Base-by-base conservation (phyloP, 495 filamentous ascomycete species). In the Aspergillus bertholletiae region DNA sequence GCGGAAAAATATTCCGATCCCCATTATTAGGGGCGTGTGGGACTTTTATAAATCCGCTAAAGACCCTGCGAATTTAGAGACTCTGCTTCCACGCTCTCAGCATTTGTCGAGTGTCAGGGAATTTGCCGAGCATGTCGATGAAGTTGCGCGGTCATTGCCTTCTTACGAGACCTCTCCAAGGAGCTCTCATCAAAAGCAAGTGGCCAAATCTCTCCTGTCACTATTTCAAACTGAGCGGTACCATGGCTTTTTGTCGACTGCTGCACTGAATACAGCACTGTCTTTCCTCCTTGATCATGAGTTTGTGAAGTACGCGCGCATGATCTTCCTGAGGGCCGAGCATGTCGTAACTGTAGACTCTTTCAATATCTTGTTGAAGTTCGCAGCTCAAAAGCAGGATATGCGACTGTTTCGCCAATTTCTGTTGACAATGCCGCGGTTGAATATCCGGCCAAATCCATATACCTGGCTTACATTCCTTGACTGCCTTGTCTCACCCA, bases 381-480 rank as follows among this genome's bases (percentile, higher is more conserved):
- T 57, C 15, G 58, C 68, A 30, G 75, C 76, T 30, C 53, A 49
- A 30, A 64, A 59, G 28, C 72, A 72, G 49, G 65, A 80, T 57
- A 45, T 71, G 20, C 49, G 27, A 4, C 56, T 51, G 3, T 80
- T 79, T 34, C 60, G 57, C 9, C 32, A 49, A 3, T 49, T 74
- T 17, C 46, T 79, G 20, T 37, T 54, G 5, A 41, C 46, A 21
- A 79, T 80, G 75, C 39, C 58, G 12, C 55, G 60, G 47, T 41
- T 58, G 18, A 52, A 67, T 1, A 61, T 81, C 43, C 55, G 58
- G 8, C 76, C 79, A 17, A 71, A 77, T 46, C 24, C 64, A 27
- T n/a, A 67, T 3, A 80, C 75, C 11, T 80, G 77, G 79, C 39
- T 74, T 15, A 56, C 67, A 7, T 69, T 79, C 13, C 54, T 78